Evolutionary conservation across 805 yeast genomes (phyloP), one percentile per base, ranked within the genome.

Genomic region (Yarrowia sp.): DNA sequence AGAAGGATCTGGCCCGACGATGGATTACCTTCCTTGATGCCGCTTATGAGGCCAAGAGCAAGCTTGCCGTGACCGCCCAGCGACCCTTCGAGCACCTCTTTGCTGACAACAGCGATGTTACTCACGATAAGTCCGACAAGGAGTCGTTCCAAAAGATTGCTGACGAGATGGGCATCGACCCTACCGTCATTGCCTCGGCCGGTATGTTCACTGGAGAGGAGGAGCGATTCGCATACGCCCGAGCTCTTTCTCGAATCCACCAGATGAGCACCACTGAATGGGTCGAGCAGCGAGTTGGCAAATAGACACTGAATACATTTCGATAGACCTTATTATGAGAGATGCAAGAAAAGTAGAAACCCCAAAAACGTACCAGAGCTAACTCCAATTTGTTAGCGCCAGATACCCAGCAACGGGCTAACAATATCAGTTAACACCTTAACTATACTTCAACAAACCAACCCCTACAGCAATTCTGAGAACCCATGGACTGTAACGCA

Each of bases 21-120:
- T 93, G 95, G 73, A 95, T 95, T 74, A 95, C 97, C 0, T 95
- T 95, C 70, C 76, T 95, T 64, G 99, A 95, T 75, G 98, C 99
- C 0, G 96, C 92, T 4, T 95, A 95, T 74, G 98, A 95, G 75
- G 88, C 88, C 64, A 92, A 90, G 70, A 89, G 96, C 10, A 82
- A 92, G 71, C 77, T 95, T 16, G 96, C 96, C 1, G 93, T 92
- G 35, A 91, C 98, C 0, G 88, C 92, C 0, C 96, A 89, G 1
- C 92, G 92, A 10, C 88, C 91, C 22, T 93, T 92, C 73, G 85
- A 85, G 49, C 88, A 88, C 66, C 82, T 95, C 58, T 92, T 95
- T 75, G 96, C 90, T 17, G 96, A 92, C 70, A 71, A 71, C 44
- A 33, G 68, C 40, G 81, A 81, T 36, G 71, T 77, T 30, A 66